Base-by-base conservation (phyloP, 108 stramenopile species). In the Cyclotella sp. region DNA sequence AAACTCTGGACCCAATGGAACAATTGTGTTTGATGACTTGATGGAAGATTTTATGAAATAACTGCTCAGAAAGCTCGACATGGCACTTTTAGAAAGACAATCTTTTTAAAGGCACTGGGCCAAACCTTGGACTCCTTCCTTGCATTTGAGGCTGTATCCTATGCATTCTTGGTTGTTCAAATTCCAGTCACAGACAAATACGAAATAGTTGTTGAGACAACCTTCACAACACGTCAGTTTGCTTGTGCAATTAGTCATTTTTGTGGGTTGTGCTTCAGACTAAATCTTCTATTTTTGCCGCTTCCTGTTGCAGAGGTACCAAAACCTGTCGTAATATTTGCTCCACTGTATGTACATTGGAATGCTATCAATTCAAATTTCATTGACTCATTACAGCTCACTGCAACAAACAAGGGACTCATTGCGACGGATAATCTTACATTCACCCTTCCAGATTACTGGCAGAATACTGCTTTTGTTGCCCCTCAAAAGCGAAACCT, bases 201-300 rank as follows among this genome's bases (percentile, higher is more conserved):
- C 49, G 70, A 79, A 52, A 72, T 79, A 22, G 39, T 79, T 47
- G 78, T 79, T 49, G 62, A 79, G 69, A 63, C 78, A 27, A 79
- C 67, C n/a, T 79, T 79, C 51, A 43, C 18, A 34, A 79, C 78
- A 12, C 24, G 75, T 76, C 43, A 57, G 75, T 63, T 22, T 27
- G 3, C 19, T 46, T 9, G 45, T n/a, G 39, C 24, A 7, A 63
- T 47, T 62, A 4, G 39, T 45, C 42, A 64, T 63, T 63, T 27
- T 22, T 40, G 3, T 68, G 5, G 8, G 68, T n/a, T 49, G 40
- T 59, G 3, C n/a, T 49, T n/a, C 9, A n/a, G 47, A 2, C 68
- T 21, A 43, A 43, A 14, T 29, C 28, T 42, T 55, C n/a, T 47
- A 8, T 27, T 43, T 30, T 21, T 29, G 4, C 6, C 34, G 6